Evolutionary conservation across 2,329 filamentous ascomycete species (phyloP).

Genomic region (Claviceps maximensis): DNA sequence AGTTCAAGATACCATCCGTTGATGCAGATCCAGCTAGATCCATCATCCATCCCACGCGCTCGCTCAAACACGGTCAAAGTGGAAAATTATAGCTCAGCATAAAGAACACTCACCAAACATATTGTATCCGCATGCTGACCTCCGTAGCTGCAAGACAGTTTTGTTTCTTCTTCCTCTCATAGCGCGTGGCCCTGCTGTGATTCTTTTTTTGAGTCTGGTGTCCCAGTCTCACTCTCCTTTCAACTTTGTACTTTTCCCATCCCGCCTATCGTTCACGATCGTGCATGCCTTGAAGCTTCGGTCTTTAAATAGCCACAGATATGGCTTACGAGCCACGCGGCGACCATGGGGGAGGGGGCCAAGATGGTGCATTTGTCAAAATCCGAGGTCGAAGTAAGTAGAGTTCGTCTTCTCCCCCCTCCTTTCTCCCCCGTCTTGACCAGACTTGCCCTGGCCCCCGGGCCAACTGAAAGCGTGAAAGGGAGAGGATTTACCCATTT

Average conservation of each 20-base stretch:
- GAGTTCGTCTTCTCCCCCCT: constrained; percentile 2
- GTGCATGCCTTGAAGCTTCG: constrained; percentile 3
- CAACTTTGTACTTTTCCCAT: neutral
- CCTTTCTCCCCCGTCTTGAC: neutral
- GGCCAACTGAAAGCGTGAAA: neutral
- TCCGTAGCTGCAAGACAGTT: neutral
- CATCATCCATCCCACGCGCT: neutral
- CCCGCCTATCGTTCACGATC: neutral
- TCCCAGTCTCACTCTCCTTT: neutral
- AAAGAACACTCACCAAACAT: neutral
- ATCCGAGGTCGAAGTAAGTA: constrained; percentile 39
- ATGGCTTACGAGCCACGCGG: constrained; percentile 44
- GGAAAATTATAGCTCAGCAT: neutral
- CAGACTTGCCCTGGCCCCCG: neutral
- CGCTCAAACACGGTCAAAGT: neutral
- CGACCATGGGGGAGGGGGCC: constrained; percentile 30
- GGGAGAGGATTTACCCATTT: neutral
- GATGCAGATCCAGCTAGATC: neutral
- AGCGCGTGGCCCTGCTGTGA: neutral
- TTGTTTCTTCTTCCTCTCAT: no score
- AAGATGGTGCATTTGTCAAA: constrained; percentile 33
- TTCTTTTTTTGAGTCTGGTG: neutral
- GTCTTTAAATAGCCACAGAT: constrained; percentile 6
- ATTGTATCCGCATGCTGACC: neutral
- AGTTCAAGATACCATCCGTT: neutral